Evolutionary conservation across 2,329 filamentous ascomycete species (phyloP).

Genomic region (Exserohilum turcica): DNA sequence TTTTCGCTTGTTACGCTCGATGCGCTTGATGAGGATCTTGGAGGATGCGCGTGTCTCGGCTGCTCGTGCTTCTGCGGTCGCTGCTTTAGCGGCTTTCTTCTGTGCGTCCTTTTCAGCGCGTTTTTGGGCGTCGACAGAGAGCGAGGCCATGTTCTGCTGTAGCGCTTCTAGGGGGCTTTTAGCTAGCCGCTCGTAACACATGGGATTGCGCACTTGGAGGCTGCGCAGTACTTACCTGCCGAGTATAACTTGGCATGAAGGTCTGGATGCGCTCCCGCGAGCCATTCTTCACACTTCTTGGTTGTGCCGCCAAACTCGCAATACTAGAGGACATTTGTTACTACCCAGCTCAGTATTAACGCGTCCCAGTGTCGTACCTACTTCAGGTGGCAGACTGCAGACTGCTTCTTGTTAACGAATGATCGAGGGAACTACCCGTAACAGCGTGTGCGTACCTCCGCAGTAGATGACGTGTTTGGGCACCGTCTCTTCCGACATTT

Average conservation of each 20-base stretch:
- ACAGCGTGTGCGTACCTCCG: conserved; percentile 55
- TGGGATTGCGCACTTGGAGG: background rate
- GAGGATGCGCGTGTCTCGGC: conserved; percentile 81
- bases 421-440: background rate
- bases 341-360: background rate
- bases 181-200: background rate
- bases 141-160: conserved; percentile 79
- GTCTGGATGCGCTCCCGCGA: conserved; percentile 72
- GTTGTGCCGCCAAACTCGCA: conserved; percentile 97
- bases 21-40: conserved; percentile 89
- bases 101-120: conserved; percentile 93
- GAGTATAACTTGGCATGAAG: conserved; percentile 86
- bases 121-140: conserved; percentile 90
- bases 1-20: conserved; percentile 98
- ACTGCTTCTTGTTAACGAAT: conserved; percentile 52
- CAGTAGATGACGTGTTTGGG: conserved; percentile 66
- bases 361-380: conserved; percentile 53
- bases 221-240: conserved; percentile 63
- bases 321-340: conserved; percentile 66
- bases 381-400: conserved; percentile 70
- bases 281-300: conserved; percentile 98
- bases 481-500: conserved; percentile 45
- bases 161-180: conserved; percentile 60
- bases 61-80: conserved; percentile 81
- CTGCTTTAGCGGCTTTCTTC: conserved; percentile 96